Conservation (phyloP, 768 basidiomycete species). For the Amanita inopinata region DNA sequence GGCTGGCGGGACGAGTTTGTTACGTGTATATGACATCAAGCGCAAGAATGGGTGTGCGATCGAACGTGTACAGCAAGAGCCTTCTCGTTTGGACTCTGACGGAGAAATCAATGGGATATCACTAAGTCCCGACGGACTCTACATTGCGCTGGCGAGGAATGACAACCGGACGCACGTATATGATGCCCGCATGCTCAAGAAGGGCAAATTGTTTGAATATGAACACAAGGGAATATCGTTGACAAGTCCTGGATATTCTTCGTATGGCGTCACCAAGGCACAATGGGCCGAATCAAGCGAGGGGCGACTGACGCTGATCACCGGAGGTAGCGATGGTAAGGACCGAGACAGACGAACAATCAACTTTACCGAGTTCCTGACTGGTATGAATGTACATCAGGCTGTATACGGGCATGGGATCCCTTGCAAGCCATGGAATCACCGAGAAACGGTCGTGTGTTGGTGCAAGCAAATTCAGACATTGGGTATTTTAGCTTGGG, state of each 20-base stretch:
- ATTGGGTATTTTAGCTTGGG: constrained; percentile 52
- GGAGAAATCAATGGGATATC: constrained; percentile 39
- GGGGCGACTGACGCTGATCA: constrained; percentile 36
- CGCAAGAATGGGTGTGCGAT: constrained; percentile 20
- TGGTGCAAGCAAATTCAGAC: constrained; percentile 48
- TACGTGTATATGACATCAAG: constrained; percentile 46
- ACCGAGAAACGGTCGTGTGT: constrained; percentile 32
- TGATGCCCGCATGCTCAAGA: constrained; percentile 43
- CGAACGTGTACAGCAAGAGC: constrained; percentile 23
- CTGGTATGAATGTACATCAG: constrained; percentile 21
- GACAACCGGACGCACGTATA: constrained; percentile 57
- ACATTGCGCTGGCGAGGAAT: constrained; percentile 48
- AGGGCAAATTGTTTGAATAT: constrained; percentile 38
- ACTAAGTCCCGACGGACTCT: constrained; percentile 53
- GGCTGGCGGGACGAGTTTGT: constrained; percentile 19
- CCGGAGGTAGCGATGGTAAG: constrained; percentile 58
- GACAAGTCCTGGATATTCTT: constrained; percentile 19
- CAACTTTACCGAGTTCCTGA: constrained; percentile 7
- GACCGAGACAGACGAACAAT: constrained; percentile 5
- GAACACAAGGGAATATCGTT: constrained; percentile 29
- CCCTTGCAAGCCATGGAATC: constrained; percentile 30
- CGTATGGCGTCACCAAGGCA: constrained; percentile 42
- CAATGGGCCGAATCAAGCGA: constrained; percentile 40
- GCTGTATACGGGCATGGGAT: constrained; percentile 67
- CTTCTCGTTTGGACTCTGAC: constrained; percentile 21